Base-by-base conservation (phyloP, 2,329 filamentous ascomycete genomes). In the Chaetomium sp. region DNA sequence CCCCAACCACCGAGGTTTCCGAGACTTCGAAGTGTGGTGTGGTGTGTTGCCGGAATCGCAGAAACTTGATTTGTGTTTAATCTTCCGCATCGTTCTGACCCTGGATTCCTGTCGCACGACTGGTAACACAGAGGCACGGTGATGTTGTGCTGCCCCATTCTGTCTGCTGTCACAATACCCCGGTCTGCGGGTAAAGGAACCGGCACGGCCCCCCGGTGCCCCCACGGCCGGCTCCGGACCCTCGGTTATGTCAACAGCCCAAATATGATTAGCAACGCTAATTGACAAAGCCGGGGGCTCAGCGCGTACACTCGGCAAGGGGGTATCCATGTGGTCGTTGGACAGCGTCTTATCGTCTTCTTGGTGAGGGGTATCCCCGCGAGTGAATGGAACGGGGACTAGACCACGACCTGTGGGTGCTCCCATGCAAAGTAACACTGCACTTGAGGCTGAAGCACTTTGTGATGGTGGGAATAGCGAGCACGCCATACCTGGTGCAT, bases 361-460 rank as follows among this genome's bases (percentile, higher is more conserved):
- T 50, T 51, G 50, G 50, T 54, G 13, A 19, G 50, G 27, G 27
- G 12, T 51, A 25, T 21, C 3, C 16, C 16, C n/a, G n/a, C n/a
- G n/a, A n/a, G 49, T 25, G 2, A 51, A 27, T 51, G 5, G 25
- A 51, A 27, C 13, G 16, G 12, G 50, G 27, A 5, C 38, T 6
- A 42, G 38, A 42, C 38, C 38, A n/a, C 38, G 9, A 10, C 33
- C 33, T 35, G 25, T 27, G 25, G 50, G 12, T 54, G 50, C 25
- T 8, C 25, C 29, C 53, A 23, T 29, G 55, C 23, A 31, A 25
- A 9, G 55, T 47, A n/a, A 29, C 55, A 57, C 45, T 35, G 35
- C 16, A 45, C 55, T 47, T 57, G 55, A 45, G 55, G 55, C 55
- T 57, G 55, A 57, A 31, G 38, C 12, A 12, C n/a, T n/a, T n/a